Base-by-base conservation (phyloP, 2,329 filamentous ascomycete species). In the Macrophomina pseudophaseolina region DNA sequence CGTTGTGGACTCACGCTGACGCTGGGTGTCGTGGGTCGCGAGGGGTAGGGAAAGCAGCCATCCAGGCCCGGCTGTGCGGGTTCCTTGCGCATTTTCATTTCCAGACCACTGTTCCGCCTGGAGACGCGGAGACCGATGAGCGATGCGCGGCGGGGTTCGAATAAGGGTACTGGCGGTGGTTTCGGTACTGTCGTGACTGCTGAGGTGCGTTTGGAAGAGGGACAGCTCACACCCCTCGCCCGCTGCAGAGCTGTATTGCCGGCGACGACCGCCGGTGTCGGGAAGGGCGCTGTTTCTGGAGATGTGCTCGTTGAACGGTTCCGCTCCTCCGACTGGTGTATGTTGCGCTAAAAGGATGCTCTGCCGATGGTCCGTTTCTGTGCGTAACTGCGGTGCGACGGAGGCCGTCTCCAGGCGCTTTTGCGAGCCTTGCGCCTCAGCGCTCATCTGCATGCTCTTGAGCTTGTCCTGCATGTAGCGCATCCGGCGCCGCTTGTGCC, bases 191-290 rank as follows among this genome's bases (percentile, higher is more conserved):
- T 28, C 59, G 32, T 23, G 23, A 23, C 8, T 32, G 60, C 60
- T 64, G 33, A 64, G 60, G 28, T 64, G 60, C 23, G 60, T 52
- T 5, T 53, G 60, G 35, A 64, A 52, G n/a, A 38, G 35, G 18
- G 33, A 28, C 23, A 64, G 60, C 49, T 64, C 60, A 6, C 38
- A 64, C 14, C 60, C 60, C 40, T 64, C 60, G 14, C 60, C 60
- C 11, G 60, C 38, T 16, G 48, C 60, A 23, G 28, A 53, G 35
- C 60, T 64, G 18, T 28, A 42, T 16, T 33, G 60, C 12, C 58
- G 30, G 8, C 32, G 2, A 35, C 44, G 40, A 18, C 56, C 56
- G 38, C 33, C n/a, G 7, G 23, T 4, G 40, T 23, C 23, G 23
- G 23, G 23, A 23, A 48, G 18, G 12, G 16, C 9, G 38, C 48